Conservation (phyloP, 352 stramenopile species). For the Phytophthora cryptogea region DNA sequence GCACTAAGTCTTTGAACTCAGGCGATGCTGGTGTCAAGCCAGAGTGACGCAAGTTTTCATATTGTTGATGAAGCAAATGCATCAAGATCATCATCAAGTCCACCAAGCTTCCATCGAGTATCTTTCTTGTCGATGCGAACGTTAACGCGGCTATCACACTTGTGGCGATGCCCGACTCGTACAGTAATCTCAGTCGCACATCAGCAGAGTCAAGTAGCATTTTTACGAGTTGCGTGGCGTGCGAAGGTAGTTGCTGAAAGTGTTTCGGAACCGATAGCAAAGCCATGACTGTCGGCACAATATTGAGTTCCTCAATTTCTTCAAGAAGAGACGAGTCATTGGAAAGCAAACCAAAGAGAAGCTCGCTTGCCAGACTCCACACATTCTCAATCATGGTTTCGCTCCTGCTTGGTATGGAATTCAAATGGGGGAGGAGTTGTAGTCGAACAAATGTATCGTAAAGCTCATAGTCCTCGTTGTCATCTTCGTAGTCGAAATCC, state of each 20-base stretch:
- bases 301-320: conserved; percentile 18
- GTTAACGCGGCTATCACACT: conserved; percentile 30
- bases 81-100: conserved; percentile 44
- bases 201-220: conserved; percentile 35
- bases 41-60: conserved; percentile 28
- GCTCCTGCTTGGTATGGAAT: conserved; percentile 21
- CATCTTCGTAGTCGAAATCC: conserved; percentile 42
- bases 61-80: conserved; percentile 42
- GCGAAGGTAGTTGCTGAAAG: conserved; percentile 38
- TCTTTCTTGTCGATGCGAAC: conserved; percentile 26
- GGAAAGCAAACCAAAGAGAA: conserved; percentile 52
- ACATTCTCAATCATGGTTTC: conserved; percentile 43
- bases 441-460: conserved; percentile 46
- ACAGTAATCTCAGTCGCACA: conserved; percentile 29
- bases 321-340: conserved; percentile 36
- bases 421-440: conserved; percentile 51
- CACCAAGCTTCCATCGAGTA: conserved; percentile 16
- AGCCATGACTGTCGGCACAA: conserved; percentile 32
- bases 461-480: conserved; percentile 22
- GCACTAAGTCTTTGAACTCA: conserved; percentile 37
- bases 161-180: conserved; percentile 33
- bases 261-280: conserved; percentile 39
- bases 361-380: conserved; percentile 53
- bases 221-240: conserved; percentile 41
- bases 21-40: conserved; percentile 2